phyloP scores from a whole-genome alignment of 345 rosid genomes.

The Stellera chamaejasme region DNA sequence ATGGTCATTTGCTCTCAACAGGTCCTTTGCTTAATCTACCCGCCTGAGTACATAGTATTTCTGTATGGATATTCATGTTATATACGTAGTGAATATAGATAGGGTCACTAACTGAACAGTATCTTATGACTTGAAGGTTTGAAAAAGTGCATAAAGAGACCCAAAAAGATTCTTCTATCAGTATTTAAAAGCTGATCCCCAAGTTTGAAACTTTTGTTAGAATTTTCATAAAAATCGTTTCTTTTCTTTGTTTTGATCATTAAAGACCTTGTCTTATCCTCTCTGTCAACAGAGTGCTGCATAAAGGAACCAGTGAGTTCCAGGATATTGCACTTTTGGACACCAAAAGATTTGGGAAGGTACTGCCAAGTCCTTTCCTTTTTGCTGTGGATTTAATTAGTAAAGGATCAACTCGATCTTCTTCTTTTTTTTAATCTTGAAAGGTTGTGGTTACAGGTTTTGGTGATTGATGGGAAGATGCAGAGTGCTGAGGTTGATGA shows the following conservation, averaged over 20 bases:
- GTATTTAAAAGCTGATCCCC: too few species aligned
- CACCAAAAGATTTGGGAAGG: constrained; percentile 92
- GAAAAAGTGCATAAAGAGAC: too few species aligned
- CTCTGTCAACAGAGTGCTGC: constrained; percentile 47
- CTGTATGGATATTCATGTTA: not conserved
- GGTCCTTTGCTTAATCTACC: constrained; percentile 27
- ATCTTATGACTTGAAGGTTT: too few species aligned
- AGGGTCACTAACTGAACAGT: too few species aligned
- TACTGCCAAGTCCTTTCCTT: constrained; percentile 4
- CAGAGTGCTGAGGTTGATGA: constrained; percentile 96
- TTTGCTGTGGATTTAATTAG: too few species aligned
- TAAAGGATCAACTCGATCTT: not conserved
- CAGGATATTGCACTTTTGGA: constrained; percentile 86
- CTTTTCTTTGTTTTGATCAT: not conserved
- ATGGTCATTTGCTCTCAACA: constrained; percentile 88
- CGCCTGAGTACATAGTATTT: too few species aligned
- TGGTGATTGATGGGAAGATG: constrained; percentile 96
- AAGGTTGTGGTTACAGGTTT: constrained; percentile 34
- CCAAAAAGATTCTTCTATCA: too few species aligned
- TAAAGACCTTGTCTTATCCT: not conserved
- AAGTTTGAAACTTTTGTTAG: too few species aligned
- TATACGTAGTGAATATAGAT: too few species aligned
- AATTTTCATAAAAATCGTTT: not conserved
- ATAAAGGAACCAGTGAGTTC: constrained; percentile 59
- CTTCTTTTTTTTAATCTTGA: too few species aligned